phyloP scores from a whole-genome alignment of 1,139 yeast genomes.

The Candida gigantensis region DNA sequence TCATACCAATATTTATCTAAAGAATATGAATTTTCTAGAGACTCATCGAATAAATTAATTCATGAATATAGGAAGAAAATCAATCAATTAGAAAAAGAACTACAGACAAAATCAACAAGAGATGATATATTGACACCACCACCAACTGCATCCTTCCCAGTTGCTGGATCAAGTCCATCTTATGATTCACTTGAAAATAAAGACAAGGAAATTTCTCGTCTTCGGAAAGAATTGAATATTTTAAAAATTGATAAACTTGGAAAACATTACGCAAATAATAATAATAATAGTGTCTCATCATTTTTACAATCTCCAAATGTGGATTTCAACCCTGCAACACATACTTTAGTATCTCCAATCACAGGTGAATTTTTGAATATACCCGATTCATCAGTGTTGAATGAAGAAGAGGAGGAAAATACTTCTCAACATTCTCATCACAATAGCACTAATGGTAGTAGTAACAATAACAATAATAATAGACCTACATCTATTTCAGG shows the following conservation, averaged over 20 bases:
- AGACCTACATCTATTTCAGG: constrained; percentile 20
- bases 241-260: constrained; percentile 54
- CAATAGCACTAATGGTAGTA: too few species aligned
- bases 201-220: constrained; percentile 45
- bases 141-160: not conserved
- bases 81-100: constrained; percentile 44
- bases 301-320: constrained; percentile 10
- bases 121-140: constrained; percentile 8
- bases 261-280: constrained; percentile 10
- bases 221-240: constrained; percentile 50
- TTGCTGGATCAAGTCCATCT: constrained; percentile 3
- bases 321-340: constrained; percentile 5
- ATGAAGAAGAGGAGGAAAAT: constrained; percentile 10
- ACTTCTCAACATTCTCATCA: constrained; percentile 6
- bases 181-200: constrained; percentile 30
- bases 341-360: constrained; percentile 25
- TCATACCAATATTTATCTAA: constrained; percentile 63
- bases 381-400: constrained; percentile 3
- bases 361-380: constrained; percentile 20
- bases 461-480: constrained; percentile 5
- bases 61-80: constrained; percentile 52
- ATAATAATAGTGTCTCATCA: constrained; percentile 6
- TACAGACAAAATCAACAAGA: constrained; percentile 2
- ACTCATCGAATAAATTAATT: constrained; percentile 47
- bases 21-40: constrained; percentile 60